phyloP scores from a whole-genome alignment of 2,329 filamentous ascomycete genomes.

The Pseudogymnoascus sp. region DNA sequence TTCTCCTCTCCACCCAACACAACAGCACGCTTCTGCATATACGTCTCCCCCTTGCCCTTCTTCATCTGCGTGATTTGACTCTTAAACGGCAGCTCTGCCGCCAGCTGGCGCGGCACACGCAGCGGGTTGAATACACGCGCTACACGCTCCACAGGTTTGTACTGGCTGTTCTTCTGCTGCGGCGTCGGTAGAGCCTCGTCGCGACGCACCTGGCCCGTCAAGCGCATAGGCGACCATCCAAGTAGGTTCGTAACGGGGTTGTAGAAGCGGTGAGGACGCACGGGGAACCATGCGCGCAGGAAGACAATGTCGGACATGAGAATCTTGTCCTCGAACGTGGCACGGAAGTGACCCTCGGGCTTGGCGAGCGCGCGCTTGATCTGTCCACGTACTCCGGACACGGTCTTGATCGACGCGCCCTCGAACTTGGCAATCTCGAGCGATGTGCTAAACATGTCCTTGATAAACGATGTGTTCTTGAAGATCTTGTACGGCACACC shows the following conservation, averaged over 20 bases:
- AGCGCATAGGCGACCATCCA: conserved; percentile 84
- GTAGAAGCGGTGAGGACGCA: conserved; percentile 93
- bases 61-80: conserved; percentile 79
- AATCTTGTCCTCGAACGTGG: conserved; percentile 98
- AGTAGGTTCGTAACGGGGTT: conserved; percentile 92
- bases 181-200: conserved; percentile 70
- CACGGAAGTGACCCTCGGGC: conserved; percentile 90
- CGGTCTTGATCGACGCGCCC: conserved; percentile 89
- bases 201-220: conserved; percentile 84
- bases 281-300: conserved; percentile 90
- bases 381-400: conserved; percentile 89
- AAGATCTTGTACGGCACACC: conserved; percentile 95
- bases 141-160: conserved; percentile 60
- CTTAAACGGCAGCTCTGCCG: conserved; percentile 82
- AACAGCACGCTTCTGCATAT: conserved; percentile 94
- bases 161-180: conserved; percentile 73
- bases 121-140: conserved; percentile 70
- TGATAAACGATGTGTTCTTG: conserved; percentile 98
- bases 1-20: conserved; percentile 79
- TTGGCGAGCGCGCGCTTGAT: conserved; percentile 93
- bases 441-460: conserved; percentile 91
- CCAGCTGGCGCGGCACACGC: conserved; percentile 67
- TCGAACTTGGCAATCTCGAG: conserved; percentile 98
- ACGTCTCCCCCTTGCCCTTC: conserved; percentile 72
- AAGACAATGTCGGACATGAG: conserved; percentile 96